Percentiles rank a stretch among this genome's conserved stretches.
Conservation (phyloP, 306 rosid species). For the Prosopis cineraria region DNA sequence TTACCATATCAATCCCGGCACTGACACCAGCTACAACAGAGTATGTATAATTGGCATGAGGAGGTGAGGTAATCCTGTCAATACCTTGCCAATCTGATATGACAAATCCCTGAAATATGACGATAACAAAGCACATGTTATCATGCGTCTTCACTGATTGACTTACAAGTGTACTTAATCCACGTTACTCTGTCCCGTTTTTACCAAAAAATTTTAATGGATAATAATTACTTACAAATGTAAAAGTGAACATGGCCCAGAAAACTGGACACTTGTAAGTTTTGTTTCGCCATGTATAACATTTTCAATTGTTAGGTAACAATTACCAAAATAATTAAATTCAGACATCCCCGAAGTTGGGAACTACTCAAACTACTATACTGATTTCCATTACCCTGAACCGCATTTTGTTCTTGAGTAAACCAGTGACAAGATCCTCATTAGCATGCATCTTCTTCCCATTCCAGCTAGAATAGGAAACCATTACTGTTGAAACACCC, state of each 20-base stretch:
- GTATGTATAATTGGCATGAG: constrained; percentile 78
- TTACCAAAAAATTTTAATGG: not conserved
- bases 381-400: constrained; percentile 58
- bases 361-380: not conserved
- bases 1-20: constrained; percentile 92
- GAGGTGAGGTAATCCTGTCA: constrained; percentile 84
- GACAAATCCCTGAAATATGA: constrained; percentile 67
- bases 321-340: not conserved
- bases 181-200: not conserved
- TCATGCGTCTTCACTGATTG: not conserved
- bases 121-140: constrained; percentile 6
- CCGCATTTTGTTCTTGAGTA: constrained; percentile 61
- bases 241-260: no score
- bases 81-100: constrained; percentile 90
- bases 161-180: not conserved
- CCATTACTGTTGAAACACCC: constrained; percentile 83
- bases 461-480: constrained; percentile 89
- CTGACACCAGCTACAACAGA: constrained; percentile 69
- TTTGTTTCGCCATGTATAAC: not conserved
- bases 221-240: not conserved
- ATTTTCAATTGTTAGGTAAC: not conserved
- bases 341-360: not conserved
- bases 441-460: constrained; percentile 82
- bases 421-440: constrained; percentile 66
- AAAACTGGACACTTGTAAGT: not conserved